Evolutionary conservation across 371 early-diverging fungal species (phyloP).

Genomic region (Conidiobolus incongruus): DNA sequence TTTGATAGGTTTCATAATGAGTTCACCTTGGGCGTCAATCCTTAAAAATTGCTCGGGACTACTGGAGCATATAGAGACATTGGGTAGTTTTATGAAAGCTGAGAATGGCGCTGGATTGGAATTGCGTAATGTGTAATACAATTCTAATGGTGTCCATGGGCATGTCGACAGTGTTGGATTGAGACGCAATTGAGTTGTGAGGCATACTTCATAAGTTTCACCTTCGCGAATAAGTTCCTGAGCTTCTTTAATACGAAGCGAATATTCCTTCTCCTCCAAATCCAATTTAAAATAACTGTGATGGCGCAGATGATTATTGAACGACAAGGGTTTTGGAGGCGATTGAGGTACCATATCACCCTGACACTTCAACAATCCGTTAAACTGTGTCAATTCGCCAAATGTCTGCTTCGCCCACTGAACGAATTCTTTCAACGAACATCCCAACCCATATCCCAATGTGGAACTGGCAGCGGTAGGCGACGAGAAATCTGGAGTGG

Average conservation of each 20-base stretch:
- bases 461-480: not conserved
- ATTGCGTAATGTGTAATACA: constrained; percentile 42
- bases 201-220: constrained; percentile 83
- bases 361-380: no score
- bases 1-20: constrained; percentile 93
- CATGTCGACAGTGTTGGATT: not conserved
- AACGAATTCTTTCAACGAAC: no score
- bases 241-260: constrained; percentile 31
- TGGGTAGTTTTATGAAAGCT: constrained; percentile 26
- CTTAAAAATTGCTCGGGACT: constrained; percentile 78
- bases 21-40: constrained; percentile 19
- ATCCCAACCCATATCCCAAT: not conserved
- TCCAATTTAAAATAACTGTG: not conserved
- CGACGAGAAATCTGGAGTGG: not conserved
- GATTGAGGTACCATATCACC: no score
- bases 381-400: no score
- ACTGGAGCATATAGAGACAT: constrained; percentile 22
- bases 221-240: constrained; percentile 51
- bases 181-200: constrained; percentile 55
- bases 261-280: constrained; percentile 16
- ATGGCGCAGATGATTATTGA: no score
- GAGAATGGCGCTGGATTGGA: constrained; percentile 81
- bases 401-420: no score
- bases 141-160: constrained; percentile 7
- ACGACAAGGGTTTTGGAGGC: no score